Evolutionary conservation across 2,329 filamentous ascomycete genomes (phyloP).

Genomic region (Orbilia javanica): DNA sequence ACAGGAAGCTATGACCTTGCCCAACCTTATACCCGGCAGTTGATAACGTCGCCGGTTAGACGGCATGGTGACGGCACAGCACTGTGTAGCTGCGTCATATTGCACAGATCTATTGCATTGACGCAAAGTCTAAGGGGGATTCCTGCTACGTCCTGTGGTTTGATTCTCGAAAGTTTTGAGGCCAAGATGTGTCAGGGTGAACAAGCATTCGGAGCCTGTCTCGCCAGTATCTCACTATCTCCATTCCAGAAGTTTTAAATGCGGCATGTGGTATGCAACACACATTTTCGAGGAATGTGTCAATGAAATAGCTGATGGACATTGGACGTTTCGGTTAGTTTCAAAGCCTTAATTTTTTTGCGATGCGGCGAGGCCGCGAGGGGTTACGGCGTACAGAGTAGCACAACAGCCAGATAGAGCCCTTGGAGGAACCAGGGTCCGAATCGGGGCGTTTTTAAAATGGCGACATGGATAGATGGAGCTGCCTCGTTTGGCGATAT

Average conservation of each 20-base stretch:
- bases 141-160: too few relatives aligned
- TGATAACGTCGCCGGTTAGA: not conserved
- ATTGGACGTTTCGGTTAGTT: conserved; percentile 11
- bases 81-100: not conserved
- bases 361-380: not conserved
- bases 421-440: not conserved
- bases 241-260: not conserved
- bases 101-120: not conserved
- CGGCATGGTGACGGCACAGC: not conserved
- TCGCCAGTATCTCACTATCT: not conserved
- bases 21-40: conserved; percentile 22
- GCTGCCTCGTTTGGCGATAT: conserved; percentile 1
- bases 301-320: too few relatives aligned
- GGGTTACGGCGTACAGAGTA: not conserved
- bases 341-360: not conserved
- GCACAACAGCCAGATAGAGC: too few relatives aligned
- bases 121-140: not conserved
- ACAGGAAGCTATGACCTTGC: conserved; percentile 19
- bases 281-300: not conserved
- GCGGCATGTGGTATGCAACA: conserved; percentile 19
- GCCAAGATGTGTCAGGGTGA: not conserved
- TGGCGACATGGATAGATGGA: not conserved
- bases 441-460: not conserved
- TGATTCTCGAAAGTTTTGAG: conserved; percentile 12
- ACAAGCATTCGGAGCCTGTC: not conserved